Evolutionary conservation across 2,329 filamentous ascomycete species (phyloP), one percentile per base, ranked within the genome.

Genomic region (Colletotrichum endophyticum): DNA sequence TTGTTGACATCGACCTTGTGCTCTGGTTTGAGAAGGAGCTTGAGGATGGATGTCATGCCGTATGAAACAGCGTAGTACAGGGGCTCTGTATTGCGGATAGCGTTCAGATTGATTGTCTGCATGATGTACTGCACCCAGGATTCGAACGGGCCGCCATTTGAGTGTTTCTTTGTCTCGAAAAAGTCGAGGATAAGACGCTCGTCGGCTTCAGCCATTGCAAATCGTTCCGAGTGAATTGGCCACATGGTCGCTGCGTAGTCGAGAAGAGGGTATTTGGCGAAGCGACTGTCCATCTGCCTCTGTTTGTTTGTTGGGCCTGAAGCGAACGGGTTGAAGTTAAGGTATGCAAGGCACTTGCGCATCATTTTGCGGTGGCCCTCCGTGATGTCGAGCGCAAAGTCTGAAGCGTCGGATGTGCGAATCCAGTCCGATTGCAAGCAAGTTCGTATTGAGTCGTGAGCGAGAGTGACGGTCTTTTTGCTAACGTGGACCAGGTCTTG

Each of bases 51-150:
- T 1, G 78, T 32, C 79, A 81, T 81, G 68, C 81, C 79, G 77
- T 79, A 81, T 9, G 80, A 81, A 5, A 80, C 78, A 19, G 80
- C 80, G 70, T 81, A 81, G 72, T 80, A 81, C 7, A 80, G 64
- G 6, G 80, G 80, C 53, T 80, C 67, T 6, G 79, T 79, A 4
- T 66, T 39, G 8, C 56, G 71, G 13, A 81, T 78, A 22, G 71
- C 44, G 22, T 69, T n/a, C 12, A 78, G 34, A 4, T 69, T 19
- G 8, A 25, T 44, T 4, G 77, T 70, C 4, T 62, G 63, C 15
- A 80, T 72, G 15, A 81, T 71, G 19, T 78, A 70, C 30, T 80
- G 80, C 19, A 81, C 80, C 80, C 79, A 81, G 5, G 80, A 76
- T 32, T 78, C 78, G 57, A 81, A 81, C 16, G 75, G 74, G 2